Conservation (phyloP, 352 stramenopile genomes). For the Thalassiosira livingstoniorum region DNA sequence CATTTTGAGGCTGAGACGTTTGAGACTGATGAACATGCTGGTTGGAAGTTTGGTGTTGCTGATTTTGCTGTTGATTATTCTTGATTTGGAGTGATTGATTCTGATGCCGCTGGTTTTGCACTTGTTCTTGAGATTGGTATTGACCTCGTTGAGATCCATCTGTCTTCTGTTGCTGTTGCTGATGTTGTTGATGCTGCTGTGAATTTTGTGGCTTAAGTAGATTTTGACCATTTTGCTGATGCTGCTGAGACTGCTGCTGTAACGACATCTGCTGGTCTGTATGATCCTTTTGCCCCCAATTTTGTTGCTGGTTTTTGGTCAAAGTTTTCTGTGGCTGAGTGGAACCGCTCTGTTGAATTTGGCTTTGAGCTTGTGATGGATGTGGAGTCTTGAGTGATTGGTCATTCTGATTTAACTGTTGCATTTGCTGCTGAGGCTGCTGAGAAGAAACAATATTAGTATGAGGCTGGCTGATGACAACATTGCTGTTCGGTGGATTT, state of each 20-base stretch:
- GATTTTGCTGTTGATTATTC: not conserved
- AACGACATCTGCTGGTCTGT: not conserved
- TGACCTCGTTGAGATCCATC: no score
- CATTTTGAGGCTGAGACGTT: not conserved
- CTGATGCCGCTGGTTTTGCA: no score
- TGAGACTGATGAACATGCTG: not conserved
- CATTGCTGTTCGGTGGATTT: no score
- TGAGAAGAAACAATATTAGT: no score
- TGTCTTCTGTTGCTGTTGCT: no score
- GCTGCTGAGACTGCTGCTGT: not conserved
- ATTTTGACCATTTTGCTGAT: not conserved
- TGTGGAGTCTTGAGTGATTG: constrained; percentile 22
- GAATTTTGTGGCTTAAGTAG: not conserved
- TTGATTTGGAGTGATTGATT: no score
- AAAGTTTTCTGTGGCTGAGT: not conserved
- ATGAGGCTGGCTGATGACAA: no score
- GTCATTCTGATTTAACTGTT: constrained; percentile 33
- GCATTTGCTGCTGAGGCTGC: no score
- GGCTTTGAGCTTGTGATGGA: not conserved
- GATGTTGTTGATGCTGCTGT: constrained; percentile 9
- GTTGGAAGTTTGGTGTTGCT: not conserved
- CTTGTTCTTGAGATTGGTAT: no score
- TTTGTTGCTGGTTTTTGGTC: not conserved
- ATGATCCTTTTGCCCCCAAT: not conserved
- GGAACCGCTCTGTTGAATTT: not conserved